Evolutionary conservation across 2,329 filamentous ascomycete genomes (phyloP).

Genomic region (Fusarium buharicum): DNA sequence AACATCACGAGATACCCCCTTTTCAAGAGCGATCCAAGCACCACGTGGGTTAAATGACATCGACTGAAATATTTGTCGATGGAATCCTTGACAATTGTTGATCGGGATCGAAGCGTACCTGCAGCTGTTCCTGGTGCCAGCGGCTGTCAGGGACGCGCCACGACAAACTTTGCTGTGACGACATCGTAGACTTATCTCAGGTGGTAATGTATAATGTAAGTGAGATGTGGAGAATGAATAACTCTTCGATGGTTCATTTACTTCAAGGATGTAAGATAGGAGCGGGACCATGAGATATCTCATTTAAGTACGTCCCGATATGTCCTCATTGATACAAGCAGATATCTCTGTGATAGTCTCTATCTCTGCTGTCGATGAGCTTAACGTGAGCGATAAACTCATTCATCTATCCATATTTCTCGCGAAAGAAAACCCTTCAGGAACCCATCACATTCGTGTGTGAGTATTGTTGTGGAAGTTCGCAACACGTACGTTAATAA

Average conservation of each 20-base stretch:
- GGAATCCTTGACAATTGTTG: slow-evolving; percentile 21
- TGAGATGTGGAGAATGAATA: background rate
- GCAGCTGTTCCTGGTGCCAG: slow-evolving; percentile 33
- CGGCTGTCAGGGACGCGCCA: slow-evolving; percentile 32
- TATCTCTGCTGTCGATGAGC: too few relatives aligned
- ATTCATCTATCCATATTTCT: too few relatives aligned
- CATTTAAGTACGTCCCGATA: too few relatives aligned
- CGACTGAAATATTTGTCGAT: slow-evolving; percentile 9
- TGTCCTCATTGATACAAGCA: too few relatives aligned
- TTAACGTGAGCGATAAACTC: too few relatives aligned
- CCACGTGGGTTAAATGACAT: slow-evolving; percentile 41
- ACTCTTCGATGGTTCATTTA: background rate
- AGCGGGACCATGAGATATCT: background rate
- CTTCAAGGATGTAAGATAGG: background rate
- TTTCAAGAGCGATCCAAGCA: slow-evolving; percentile 11
- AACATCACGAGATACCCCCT: slow-evolving; percentile 35
- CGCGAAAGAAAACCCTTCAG: too few relatives aligned
- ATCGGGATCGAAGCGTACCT: slow-evolving; percentile 27
- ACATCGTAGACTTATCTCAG: background rate
- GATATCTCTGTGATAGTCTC: too few relatives aligned
- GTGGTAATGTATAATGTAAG: background rate
- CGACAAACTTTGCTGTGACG: slow-evolving; percentile 26
- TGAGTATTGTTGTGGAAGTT: too few relatives aligned
- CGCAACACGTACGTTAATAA: too few relatives aligned
- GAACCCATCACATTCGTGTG: too few relatives aligned